Evolutionary conservation across 2,329 filamentous ascomycete genomes (phyloP), one percentile per base, ranked within the genome.

Genomic region (Cladosporium sp.): DNA sequence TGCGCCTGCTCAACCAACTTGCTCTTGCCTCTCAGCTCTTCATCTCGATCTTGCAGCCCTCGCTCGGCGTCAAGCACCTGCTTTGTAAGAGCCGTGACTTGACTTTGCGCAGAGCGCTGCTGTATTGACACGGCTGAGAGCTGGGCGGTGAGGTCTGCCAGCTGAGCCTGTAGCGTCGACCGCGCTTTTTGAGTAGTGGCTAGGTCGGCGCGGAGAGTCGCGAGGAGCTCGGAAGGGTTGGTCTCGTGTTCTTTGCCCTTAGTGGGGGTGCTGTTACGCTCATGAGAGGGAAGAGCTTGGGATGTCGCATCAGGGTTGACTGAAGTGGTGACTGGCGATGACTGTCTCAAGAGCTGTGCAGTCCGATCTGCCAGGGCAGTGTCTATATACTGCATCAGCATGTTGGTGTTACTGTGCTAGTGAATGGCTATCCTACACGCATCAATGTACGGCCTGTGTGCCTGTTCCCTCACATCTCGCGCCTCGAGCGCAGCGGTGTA

Each of bases 1-100:
- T 98, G 94, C 62, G 97, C 89, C 73, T 94, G 86, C 82, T 93
- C 90, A 2, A 96, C 85, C 69, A 97, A 80, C 76, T 93, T 92
- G 34, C 88, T 88, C 82, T 97, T 97, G 66, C 88, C 91, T 64
- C 85, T 86, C 34, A 97, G 79, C 81, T 98, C 95, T 72, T 96
- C 91, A 67, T 96, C 92, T 32, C 91, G 83, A 76, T 97, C 94
- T 68, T 86, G 88, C 48, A 96, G 80, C 68, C 89, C 89, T 49
- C 87, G 84, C 58, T 86, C 82, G 21, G 95, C 80, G 2, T 82
- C 78, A 21, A 84, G 82, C 36, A 87, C 85, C 72, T 93, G 88
- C 26, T 82, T 79, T 23, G 87, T 85, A 21, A 96, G 80, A 25
- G 85, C 80, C 18, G 82, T 80, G 60, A 97, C 84, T 21, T 84